Conservation (phyloP, 768 basidiomycete genomes). For the Tulasnella sp. region DNA sequence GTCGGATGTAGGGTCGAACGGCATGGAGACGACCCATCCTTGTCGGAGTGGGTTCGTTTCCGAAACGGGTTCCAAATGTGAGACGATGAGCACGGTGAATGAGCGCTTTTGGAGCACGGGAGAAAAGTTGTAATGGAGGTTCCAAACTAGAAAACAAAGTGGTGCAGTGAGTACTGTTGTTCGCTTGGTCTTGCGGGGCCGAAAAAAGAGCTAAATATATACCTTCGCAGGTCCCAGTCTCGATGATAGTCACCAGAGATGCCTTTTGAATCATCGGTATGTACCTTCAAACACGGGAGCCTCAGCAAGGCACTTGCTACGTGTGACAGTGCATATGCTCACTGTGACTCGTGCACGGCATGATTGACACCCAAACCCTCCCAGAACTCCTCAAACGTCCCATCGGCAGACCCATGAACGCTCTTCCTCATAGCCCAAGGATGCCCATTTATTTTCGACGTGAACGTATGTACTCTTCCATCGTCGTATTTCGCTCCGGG, state of each 20-base stretch:
- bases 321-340: background rate
- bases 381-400: constrained; percentile 18
- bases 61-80: background rate
- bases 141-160: background rate
- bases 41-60: background rate
- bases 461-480: constrained; percentile 17
- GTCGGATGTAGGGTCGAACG: constrained; percentile 5
- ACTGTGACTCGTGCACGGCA: constrained; percentile 11
- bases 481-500: background rate
- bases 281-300: background rate
- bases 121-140: constrained; percentile 5
- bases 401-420: constrained; percentile 10
- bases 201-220: background rate
- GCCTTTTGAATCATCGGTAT: constrained; percentile 12
- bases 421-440: constrained; percentile 6
- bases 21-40: constrained; percentile 10
- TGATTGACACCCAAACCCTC: constrained; percentile 5
- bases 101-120: constrained; percentile 1
- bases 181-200: background rate
- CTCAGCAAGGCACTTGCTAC: background rate
- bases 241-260: background rate
- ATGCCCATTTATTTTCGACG: background rate
- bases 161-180: background rate
- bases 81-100: constrained; percentile 12
- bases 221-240: constrained; percentile 10